A percentile compares a stretch with the other conserved stretches of the same genome.
Evolutionary conservation across 306 rosid species (phyloP).

Genomic region (Rosa chinensis): DNA sequence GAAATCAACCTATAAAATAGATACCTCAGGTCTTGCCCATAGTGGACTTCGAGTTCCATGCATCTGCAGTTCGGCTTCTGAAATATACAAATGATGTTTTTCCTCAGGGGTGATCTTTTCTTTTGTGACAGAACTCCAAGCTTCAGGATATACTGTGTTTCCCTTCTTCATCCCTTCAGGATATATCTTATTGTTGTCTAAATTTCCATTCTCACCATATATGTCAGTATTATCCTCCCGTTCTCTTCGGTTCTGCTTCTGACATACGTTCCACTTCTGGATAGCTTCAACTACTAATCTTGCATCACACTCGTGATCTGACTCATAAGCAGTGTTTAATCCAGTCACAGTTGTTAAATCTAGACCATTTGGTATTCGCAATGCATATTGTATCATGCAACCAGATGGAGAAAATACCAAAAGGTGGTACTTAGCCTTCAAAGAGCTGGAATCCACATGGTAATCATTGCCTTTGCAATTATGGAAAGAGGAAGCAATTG

Average conservation of each 20-base stretch:
- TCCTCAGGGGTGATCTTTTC: slow-evolving; percentile 53
- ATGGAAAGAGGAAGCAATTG: slow-evolving; percentile 81
- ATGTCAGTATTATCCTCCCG: slow-evolving; percentile 75
- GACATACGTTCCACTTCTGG: slow-evolving; percentile 90
- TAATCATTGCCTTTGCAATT: slow-evolving; percentile 49
- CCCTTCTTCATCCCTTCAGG: slow-evolving; percentile 55
- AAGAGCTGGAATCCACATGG: slow-evolving; percentile 45
- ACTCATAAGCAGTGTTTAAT: slow-evolving; percentile 48
- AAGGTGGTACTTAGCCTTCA: slow-evolving; percentile 59
- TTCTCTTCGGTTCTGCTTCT: slow-evolving; percentile 66
- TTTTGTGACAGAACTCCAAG: slow-evolving; percentile 38
- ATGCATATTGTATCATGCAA: slow-evolving; percentile 73
- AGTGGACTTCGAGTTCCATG: slow-evolving; percentile 58
- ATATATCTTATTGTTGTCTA: slow-evolving; percentile 57
- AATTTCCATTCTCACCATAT: slow-evolving; percentile 80
- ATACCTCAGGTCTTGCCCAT: slow-evolving; percentile 88
- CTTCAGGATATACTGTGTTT: slow-evolving; percentile 39
- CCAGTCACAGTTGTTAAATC: slow-evolving; percentile 52
- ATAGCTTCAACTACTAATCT: slow-evolving; percentile 79
- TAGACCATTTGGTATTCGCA: slow-evolving; percentile 43
- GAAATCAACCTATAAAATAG: slow-evolving; percentile 4
- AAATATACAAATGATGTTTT: slow-evolving; percentile 69
- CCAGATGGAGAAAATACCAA: slow-evolving; percentile 90
- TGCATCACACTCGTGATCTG: slow-evolving; percentile 55
- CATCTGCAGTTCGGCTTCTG: slow-evolving; percentile 97